Conservation (phyloP, 139 green algal genomes). For the Penium margaritaceum region DNA sequence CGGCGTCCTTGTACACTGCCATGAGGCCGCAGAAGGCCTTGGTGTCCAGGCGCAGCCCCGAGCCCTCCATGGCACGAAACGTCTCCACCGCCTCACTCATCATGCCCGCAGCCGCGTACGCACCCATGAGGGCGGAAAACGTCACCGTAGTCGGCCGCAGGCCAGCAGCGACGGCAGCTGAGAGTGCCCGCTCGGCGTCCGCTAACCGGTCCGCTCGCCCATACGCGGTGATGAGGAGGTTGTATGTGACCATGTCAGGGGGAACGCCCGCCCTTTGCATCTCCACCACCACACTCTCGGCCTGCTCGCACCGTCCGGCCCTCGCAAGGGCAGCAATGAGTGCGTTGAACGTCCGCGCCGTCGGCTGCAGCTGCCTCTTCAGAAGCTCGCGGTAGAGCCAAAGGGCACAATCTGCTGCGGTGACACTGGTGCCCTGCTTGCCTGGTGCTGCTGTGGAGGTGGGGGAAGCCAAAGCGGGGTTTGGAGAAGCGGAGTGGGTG, state of each 20-base stretch:
- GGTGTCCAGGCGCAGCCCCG: constrained; percentile 16
- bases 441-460: too few relatives aligned
- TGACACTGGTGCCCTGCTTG: too few relatives aligned
- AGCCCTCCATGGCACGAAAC: neutral
- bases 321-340: neutral
- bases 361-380: neutral
- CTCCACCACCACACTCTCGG: neutral
- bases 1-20: constrained; percentile 12
- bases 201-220: constrained; percentile 17
- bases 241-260: constrained; percentile 30
- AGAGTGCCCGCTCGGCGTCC: constrained; percentile 6
- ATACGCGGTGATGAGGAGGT: constrained; percentile 15
- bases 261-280: constrained; percentile 9
- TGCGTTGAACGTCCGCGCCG: neutral
- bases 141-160: constrained; percentile 21
- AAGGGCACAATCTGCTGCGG: too few relatives aligned
- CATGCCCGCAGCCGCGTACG: constrained; percentile 6
- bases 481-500: too few relatives aligned
- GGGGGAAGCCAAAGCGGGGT: too few relatives aligned
- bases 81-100: neutral
- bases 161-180: constrained; percentile 1
- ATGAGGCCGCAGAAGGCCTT: constrained; percentile 21
- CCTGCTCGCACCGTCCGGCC: neutral
- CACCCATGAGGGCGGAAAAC: constrained; percentile 23
- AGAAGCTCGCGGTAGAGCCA: constrained; percentile 1